phyloP scores from a whole-genome alignment of 257 asterid genomes.

The Misopates orontium region DNA sequence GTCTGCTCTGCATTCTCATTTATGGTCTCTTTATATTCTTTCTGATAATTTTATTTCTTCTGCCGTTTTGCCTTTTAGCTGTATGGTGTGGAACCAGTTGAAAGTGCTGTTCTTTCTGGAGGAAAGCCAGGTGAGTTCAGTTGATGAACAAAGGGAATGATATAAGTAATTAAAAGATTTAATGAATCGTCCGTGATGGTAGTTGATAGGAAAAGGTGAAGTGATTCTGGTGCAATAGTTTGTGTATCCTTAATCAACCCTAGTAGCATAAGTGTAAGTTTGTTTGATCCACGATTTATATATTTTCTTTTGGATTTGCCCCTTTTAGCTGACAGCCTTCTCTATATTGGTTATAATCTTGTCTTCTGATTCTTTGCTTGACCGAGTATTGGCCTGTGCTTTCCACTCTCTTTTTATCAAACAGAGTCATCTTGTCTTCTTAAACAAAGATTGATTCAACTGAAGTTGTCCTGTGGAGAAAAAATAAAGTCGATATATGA shows the following conservation, averaged over 20 bases:
- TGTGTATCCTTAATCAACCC: too few species aligned
- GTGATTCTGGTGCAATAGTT: too few species aligned
- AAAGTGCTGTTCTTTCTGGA: conserved; percentile 35
- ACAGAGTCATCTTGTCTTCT: background rate
- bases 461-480: background rate
- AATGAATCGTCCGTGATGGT: too few species aligned
- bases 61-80: conserved; percentile 43
- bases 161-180: too few species aligned
- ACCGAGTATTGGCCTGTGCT: background rate
- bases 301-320: too few species aligned
- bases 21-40: conserved; percentile 18
- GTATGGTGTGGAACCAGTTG: conserved; percentile 50
- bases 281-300: too few species aligned
- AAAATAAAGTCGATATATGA: background rate
- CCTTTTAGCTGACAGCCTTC: too few species aligned
- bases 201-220: too few species aligned
- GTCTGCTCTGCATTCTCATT: too few species aligned
- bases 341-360: too few species aligned
- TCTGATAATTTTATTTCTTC: background rate
- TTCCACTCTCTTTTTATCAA: background rate
- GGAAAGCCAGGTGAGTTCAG: conserved; percentile 47
- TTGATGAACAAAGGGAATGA: background rate
- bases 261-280: too few species aligned
- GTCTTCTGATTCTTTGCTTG: background rate
- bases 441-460: background rate